Evolutionary conservation across 164 flowering plant genomes (phyloP).

Genomic region (Piper betle): DNA sequence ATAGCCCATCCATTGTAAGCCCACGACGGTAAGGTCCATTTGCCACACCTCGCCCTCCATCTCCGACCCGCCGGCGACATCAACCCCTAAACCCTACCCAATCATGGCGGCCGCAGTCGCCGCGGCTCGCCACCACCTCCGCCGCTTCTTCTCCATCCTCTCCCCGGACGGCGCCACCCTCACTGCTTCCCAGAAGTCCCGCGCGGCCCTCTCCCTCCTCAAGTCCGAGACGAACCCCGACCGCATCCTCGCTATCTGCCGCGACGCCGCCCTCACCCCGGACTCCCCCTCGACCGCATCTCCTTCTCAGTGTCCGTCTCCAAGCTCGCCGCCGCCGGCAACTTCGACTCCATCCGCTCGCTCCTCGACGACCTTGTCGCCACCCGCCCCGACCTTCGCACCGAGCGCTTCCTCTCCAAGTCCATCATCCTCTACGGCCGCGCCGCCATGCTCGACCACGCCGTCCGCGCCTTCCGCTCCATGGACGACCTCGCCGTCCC

Average conservation of each 20-base stretch:
- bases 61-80: background rate
- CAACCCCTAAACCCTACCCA: background rate
- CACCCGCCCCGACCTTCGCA: constrained; percentile 44
- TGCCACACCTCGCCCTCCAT: background rate
- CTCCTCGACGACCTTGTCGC: constrained; percentile 35
- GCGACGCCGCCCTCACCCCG: constrained; percentile 64
- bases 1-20: background rate
- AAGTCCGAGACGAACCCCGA: constrained; percentile 56
- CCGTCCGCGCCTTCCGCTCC: constrained; percentile 36
- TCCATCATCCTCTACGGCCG: constrained; percentile 62
- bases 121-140: background rate
- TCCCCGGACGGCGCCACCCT: constrained; percentile 26
- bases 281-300: constrained; percentile 49
- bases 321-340: constrained; percentile 32
- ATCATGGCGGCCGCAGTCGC: background rate
- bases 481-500: constrained; percentile 27
- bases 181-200: constrained; percentile 36
- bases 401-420: constrained; percentile 39
- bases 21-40: background rate
- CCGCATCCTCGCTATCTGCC: constrained; percentile 63
- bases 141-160: constrained; percentile 4
- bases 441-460: constrained; percentile 50
- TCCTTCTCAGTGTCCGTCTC: constrained; percentile 53
- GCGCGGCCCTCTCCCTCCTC: constrained; percentile 61
- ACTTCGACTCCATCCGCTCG: constrained; percentile 25